Percentiles rank a stretch among this genome's conserved stretches.
Conservation (phyloP, 495 filamentous ascomycete genomes). For the Penicillium silybi region DNA sequence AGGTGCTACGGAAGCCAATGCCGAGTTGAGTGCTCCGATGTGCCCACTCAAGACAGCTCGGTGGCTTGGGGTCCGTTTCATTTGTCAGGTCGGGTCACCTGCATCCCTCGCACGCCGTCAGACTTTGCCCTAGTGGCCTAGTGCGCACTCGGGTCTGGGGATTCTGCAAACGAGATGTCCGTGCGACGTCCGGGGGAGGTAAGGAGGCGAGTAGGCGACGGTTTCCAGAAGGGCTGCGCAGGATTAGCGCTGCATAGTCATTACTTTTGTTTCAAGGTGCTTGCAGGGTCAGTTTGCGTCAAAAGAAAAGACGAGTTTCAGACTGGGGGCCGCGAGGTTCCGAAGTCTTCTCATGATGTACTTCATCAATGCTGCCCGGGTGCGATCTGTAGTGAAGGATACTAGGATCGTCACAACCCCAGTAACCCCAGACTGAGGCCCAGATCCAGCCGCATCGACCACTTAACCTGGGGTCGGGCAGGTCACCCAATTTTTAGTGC, state of each 20-base stretch:
- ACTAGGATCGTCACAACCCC: not conserved
- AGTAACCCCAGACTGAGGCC: conserved; percentile 12
- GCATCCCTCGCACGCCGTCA: conserved; percentile 13
- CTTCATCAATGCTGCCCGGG: not conserved
- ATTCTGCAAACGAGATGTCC: conserved; percentile 32
- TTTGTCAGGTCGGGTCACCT: conserved; percentile 32
- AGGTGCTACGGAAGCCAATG: not conserved
- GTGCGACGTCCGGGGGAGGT: conserved; percentile 15
- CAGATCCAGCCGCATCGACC: conserved; percentile 18
- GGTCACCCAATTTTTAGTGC: conserved; percentile 17
- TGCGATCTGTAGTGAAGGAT: not conserved
- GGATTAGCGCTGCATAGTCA: not conserved
- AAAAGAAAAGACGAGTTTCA: not conserved
- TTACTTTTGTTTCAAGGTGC: not conserved
- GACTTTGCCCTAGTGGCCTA: conserved; percentile 19
- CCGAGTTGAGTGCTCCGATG: not conserved
- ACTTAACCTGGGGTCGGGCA: conserved; percentile 4
- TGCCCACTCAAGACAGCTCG: not conserved
- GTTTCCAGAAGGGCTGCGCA: not conserved
- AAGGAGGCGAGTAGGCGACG: not conserved
- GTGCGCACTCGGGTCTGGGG: conserved; percentile 23
- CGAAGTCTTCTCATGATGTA: not conserved
- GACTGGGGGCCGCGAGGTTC: not conserved
- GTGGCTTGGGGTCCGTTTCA: conserved; percentile 20
- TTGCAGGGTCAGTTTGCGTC: not conserved